Percentiles rank a stretch among this genome's conserved stretches.
Conservation (phyloP, 192 early-diverging fungal genomes). For the Umbelopsis vinacea region DNA sequence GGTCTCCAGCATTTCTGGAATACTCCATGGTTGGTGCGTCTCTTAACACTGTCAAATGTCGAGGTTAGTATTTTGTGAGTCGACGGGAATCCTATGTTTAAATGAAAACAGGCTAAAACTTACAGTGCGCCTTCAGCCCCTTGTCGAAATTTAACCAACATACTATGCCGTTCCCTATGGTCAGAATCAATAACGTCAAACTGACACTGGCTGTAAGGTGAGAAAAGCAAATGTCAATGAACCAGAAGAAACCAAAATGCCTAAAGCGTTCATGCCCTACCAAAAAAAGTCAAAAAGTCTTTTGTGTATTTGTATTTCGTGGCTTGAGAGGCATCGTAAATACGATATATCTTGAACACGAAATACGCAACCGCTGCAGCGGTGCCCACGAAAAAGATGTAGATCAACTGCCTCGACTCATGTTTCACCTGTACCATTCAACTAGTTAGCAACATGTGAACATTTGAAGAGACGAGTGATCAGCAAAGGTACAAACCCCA, state of each 20-base stretch:
- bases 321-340: slow-evolving; percentile 47
- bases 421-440: slow-evolving; percentile 49
- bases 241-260: not conserved
- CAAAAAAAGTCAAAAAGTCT: slow-evolving; percentile 74
- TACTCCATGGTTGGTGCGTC: slow-evolving; percentile 18
- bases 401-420: slow-evolving; percentile 66
- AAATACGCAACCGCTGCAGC: slow-evolving; percentile 70
- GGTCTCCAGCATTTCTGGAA: slow-evolving; percentile 9
- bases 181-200: slow-evolving; percentile 49
- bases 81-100: not conserved
- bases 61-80: not conserved
- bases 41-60: not conserved
- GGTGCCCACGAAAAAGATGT: slow-evolving; percentile 61
- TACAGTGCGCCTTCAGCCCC: slow-evolving; percentile 64
- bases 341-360: slow-evolving; percentile 68
- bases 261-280: slow-evolving; percentile 40
- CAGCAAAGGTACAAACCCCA: slow-evolving; percentile 40
- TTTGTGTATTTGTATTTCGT: slow-evolving; percentile 52
- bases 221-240: slow-evolving; percentile 10
- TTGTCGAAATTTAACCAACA: slow-evolving; percentile 70
- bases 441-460: not conserved
- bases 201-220: slow-evolving; percentile 45
- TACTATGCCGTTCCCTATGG: slow-evolving; percentile 57
- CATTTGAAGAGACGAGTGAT: not conserved
- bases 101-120: slow-evolving; percentile 28